Evolutionary conservation across 805 yeast genomes (phyloP).

Genomic region (Teunomyces panamensis): DNA sequence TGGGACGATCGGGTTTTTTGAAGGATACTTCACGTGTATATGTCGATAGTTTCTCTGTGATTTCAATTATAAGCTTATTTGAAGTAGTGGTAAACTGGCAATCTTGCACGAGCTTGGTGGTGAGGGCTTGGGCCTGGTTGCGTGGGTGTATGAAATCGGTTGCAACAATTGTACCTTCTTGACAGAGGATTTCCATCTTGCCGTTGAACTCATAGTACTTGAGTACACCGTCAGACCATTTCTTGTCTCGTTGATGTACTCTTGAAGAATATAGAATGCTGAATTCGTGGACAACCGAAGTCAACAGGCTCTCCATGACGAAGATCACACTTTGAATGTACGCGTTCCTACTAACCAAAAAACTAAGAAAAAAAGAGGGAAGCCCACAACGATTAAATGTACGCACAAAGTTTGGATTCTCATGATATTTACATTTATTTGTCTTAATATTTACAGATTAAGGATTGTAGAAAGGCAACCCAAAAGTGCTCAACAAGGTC

Average conservation of each 20-base stretch:
- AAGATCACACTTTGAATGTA: not conserved
- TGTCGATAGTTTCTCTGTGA: constrained; percentile 3
- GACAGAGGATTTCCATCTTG: constrained; percentile 43
- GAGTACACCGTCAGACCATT: constrained; percentile 52
- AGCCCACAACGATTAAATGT: not conserved
- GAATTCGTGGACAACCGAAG: constrained; percentile 46
- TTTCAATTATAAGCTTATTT: constrained; percentile 19
- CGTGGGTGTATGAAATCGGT: constrained; percentile 30
- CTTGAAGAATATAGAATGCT: constrained; percentile 46
- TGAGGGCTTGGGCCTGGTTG: constrained; percentile 14
- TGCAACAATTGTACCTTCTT: constrained; percentile 29
- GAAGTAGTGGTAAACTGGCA: constrained; percentile 25
- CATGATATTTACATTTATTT: constrained; percentile 1
- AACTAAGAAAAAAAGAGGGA: no score
- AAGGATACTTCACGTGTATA: not conserved
- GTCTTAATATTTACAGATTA: constrained; percentile 1
- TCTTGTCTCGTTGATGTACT: constrained; percentile 43
- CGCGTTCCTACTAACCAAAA: not conserved
- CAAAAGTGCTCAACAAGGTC: constrained; percentile 74
- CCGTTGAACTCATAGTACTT: constrained; percentile 47
- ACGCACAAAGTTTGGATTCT: not conserved
- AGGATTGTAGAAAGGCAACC: constrained; percentile 63
- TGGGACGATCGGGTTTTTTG: not conserved
- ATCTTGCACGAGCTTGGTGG: constrained; percentile 12
- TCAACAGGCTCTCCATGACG: constrained; percentile 2